Evolutionary conservation across 768 basidiomycete species (phyloP).

Genomic region (Lactifluus volemus): DNA sequence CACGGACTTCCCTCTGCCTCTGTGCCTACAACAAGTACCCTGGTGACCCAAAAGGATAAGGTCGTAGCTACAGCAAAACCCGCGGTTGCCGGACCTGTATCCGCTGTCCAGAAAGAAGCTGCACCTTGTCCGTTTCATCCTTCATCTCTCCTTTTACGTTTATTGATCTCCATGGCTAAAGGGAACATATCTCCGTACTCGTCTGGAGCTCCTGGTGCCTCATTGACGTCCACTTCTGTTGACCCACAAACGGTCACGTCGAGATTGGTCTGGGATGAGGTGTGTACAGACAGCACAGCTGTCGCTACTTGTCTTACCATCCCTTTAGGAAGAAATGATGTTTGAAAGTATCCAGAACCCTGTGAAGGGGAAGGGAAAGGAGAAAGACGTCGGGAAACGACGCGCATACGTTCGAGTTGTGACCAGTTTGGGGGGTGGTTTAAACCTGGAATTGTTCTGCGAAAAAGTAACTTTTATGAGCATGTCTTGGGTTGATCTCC

Average conservation of each 20-base stretch:
- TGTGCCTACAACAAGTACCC: constrained; percentile 26
- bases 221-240: constrained; percentile 86
- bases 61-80: constrained; percentile 29
- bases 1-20: constrained; percentile 65
- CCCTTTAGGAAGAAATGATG: constrained; percentile 83
- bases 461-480: constrained; percentile 52
- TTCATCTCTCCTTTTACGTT: neutral
- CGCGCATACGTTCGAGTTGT: constrained; percentile 95
- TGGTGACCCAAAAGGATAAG: constrained; percentile 26
- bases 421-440: constrained; percentile 80
- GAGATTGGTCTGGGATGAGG: constrained; percentile 92
- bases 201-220: constrained; percentile 83
- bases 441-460: constrained; percentile 79
- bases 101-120: constrained; percentile 24
- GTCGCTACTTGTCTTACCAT: neutral
- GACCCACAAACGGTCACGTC: constrained; percentile 65
- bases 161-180: constrained; percentile 25
- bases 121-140: constrained; percentile 51
- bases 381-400: constrained; percentile 84
- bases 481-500: neutral
- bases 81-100: constrained; percentile 8
- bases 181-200: constrained; percentile 93
- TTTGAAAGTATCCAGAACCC: constrained; percentile 86
- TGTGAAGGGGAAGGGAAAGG: constrained; percentile 80
- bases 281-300: constrained; percentile 23